A percentile compares a stretch with the other conserved stretches of the same genome.
These are phyloP conservation scores for Trichoderma gracile DNA, from an alignment of 2,329 filamentous ascomycete species.

Conservation along the genomic window DNA sequence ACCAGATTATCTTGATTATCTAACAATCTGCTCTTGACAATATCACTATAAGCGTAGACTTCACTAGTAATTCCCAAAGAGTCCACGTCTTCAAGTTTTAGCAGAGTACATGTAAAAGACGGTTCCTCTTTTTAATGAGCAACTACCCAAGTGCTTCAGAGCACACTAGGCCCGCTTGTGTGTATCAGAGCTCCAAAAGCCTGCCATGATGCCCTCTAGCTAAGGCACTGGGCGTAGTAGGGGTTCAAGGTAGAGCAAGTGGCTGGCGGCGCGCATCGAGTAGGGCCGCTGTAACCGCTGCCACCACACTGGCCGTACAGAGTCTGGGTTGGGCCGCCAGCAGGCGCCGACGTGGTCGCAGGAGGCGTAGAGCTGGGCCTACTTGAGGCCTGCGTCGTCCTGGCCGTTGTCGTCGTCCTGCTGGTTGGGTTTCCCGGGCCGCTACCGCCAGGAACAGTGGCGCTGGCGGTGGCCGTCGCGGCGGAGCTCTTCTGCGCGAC, in stretches of 20 bases:
- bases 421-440: slow-evolving; percentile 10
- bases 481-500: slow-evolving; percentile 33
- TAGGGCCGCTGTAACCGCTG: slow-evolving; percentile 16
- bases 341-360: slow-evolving; percentile 8
- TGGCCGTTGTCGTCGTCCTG: neutral
- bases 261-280: slow-evolving; percentile 13
- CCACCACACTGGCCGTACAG: slow-evolving; percentile 22
- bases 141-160: neutral
- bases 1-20: neutral
- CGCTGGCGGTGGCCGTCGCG: slow-evolving; percentile 30
- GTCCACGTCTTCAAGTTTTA: neutral
- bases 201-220: neutral
- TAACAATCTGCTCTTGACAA: neutral
- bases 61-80: neutral
- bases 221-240: slow-evolving; percentile 20
- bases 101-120: neutral
- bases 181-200: neutral
- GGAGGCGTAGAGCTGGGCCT: slow-evolving; percentile 4
- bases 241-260: slow-evolving; percentile 20
- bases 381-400: neutral
- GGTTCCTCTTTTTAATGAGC: neutral
- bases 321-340: slow-evolving; percentile 2
- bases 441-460: slow-evolving; percentile 3
- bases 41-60: neutral
- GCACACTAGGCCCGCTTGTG: neutral